Base-by-base conservation (phyloP, 148 eudicot genomes). In the Suaeda aralocaspica region DNA sequence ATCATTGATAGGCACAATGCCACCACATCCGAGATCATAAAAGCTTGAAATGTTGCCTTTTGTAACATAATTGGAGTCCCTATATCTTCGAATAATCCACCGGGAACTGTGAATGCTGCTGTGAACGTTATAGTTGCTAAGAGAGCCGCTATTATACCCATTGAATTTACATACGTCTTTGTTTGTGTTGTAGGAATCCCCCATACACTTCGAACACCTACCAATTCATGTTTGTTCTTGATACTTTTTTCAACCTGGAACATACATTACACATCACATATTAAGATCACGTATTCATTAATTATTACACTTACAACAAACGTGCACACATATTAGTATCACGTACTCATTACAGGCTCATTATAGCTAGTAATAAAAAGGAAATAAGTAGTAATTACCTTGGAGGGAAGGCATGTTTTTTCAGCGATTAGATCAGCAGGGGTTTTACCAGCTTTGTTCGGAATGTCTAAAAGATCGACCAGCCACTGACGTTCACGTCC, bases 1-100 rank as follows among this genome's bases (percentile, higher is more conserved):
- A 26, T 57, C 60, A 28, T 26, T 57, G 60, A 57, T 15, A 56
- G 28, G 33, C 34, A 57, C 60, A 57, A 26, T 57, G 60, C 60
- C 14, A 56, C 0, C 28, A 56, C 28, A 28, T 56, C 60, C 1
- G 34, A 56, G 4, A 56, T 56, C 60, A 56, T 56, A 13, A 56
- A 56, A 2, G 4, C 60, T 4, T 57, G 34, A 57, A 26, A 57
- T 28, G n/a, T 9, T 12, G 33, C 18, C 7, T 57, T 28, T 1
- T 15, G 7, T 26, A 57, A 22, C 60, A 57, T 3, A 28, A 57
- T 2, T 26, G 60, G 60, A 57, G 33, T 57, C 34, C 60, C 60
- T 4, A 4, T 26, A 1, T 57, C 60, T 28, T 57, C 33, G 8
- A 14, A 9, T 13, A 26, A 7, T 57, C 60, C 60, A 13, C 60